Evolutionary conservation across 2,329 filamentous ascomycete species (phyloP), one percentile per base, ranked within the genome.

Genomic region (Aspergillus pseudoglaucus): DNA sequence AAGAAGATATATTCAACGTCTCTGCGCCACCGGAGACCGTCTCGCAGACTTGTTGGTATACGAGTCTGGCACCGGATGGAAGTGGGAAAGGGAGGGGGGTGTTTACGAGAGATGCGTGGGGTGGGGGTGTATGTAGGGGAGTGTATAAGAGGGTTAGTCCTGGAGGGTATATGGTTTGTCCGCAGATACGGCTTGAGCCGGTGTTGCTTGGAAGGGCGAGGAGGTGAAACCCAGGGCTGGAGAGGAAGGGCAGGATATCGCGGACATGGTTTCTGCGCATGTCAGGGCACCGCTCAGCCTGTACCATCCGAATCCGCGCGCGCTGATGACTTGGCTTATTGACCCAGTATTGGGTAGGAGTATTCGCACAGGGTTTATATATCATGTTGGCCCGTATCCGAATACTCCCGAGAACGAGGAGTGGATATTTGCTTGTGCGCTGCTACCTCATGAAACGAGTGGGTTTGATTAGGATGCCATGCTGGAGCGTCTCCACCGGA

Each of bases 111-210:
- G 54, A 64, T 43, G 60, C 64, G 1, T 65, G 61, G 60, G 62
- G 60, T 15, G 17, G 63, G 56, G 64, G 59, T 1, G 14, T 43
- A 6, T 62, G 60, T 45, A 47, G 35, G 9, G 50, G 50, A 15
- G 54, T 57, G 40, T 65, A 63, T 48, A 55, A 54, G 6, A 35
- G 38, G 7, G 50, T 22, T 22, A 22, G 22, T 22, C 61, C 63
- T 14, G 57, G 49, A 4, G 43, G 47, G 35, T 69, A 68, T 51
- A 49, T 49, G 17, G 61, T 61, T 4, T 44, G 68, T 30, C 62
- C 65, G 9, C 65, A 68, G 47, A 66, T 70, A 12, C 57, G 65
- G n/a, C 49, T 67, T 12, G 67, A 71, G 51, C 67, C 66, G 14
- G 59, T 69, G 27, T 50, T 70, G 23, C 50, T 54, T 37, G 46